Percentiles rank a stretch among this genome's conserved stretches.
Conservation (phyloP, 1,139 yeast genomes). For the Pneumocystis wakefieldiae region DNA sequence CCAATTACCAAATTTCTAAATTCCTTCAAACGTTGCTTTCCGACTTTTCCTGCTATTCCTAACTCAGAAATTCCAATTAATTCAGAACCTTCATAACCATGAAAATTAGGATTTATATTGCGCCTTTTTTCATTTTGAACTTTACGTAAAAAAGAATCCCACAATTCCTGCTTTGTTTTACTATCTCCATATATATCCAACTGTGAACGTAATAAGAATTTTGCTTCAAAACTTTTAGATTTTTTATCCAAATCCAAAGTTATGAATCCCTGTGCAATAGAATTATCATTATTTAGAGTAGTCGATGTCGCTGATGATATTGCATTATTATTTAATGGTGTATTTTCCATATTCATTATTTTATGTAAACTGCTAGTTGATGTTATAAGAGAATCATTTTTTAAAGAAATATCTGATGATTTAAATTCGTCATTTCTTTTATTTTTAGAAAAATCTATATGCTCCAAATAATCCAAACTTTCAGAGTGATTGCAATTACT, state of each 20-base stretch:
- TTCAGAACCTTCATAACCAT: constrained; percentile 21
- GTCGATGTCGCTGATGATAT: neutral
- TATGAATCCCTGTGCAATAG: neutral
- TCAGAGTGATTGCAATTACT: neutral
- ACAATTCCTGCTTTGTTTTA: constrained; percentile 17
- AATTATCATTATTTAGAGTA: neutral
- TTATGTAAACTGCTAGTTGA: neutral
- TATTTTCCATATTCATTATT: neutral
- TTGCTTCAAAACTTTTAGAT: constrained; percentile 3
- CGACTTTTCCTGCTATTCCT: constrained; percentile 11
- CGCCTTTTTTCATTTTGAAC: constrained; percentile 16
- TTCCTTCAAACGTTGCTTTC: constrained; percentile 22
- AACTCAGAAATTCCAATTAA: constrained; percentile 26
- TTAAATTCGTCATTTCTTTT: neutral
- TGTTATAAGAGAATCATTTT: neutral
- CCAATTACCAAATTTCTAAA: constrained; percentile 29
- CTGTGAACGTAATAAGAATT: constrained; percentile 21
- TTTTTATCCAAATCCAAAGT: neutral
- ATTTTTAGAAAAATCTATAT: neutral
- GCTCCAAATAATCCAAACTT: neutral
- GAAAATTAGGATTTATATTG: constrained; percentile 7
- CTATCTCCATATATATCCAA: constrained; percentile 24
- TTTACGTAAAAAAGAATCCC: constrained; percentile 25
- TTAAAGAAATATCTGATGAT: neutral
- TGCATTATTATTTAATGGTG: neutral